phyloP scores from a whole-genome alignment of 2,329 filamentous ascomycete genomes.

The Aspergillus sp. region DNA sequence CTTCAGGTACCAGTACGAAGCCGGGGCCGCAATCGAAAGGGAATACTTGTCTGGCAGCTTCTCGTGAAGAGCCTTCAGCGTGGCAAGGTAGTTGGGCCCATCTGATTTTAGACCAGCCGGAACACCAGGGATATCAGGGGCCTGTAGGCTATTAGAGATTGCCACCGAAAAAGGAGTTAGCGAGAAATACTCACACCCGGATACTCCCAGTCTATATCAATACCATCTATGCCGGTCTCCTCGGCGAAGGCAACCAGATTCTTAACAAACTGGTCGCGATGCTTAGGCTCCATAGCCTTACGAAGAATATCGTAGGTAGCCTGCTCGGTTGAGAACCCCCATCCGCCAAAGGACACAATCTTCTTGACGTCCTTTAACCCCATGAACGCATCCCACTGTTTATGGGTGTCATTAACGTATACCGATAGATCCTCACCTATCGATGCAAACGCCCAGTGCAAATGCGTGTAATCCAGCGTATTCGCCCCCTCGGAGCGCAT shows the following conservation, averaged over 20 bases:
- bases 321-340: conserved; percentile 42
- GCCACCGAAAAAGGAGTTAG: too few relatives aligned
- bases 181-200: neutral
- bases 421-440: neutral
- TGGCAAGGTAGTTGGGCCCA: conserved; percentile 33
- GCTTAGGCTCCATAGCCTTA: conserved; percentile 24
- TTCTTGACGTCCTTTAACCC: conserved; percentile 19
- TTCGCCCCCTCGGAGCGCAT: neutral
- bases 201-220: conserved; percentile 17
- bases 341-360: conserved; percentile 41
- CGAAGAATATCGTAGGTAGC: conserved; percentile 42
- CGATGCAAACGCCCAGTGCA: conserved; percentile 39
- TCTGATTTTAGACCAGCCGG: conserved; percentile 28
- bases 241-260: conserved; percentile 30
- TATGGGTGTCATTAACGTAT: neutral
- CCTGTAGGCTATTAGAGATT: too few relatives aligned
- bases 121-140: conserved; percentile 37
- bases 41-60: conserved; percentile 16
- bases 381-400: conserved; percentile 23
- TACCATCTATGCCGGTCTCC: conserved; percentile 12
- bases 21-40: conserved; percentile 27
- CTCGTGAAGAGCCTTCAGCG: conserved; percentile 24
- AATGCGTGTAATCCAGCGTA: conserved; percentile 25
- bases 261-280: conserved; percentile 39
- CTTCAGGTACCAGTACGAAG: conserved; percentile 36